Evolutionary conservation across 169 alveolate genomes (phyloP).

Genomic region (Neospora caninum): DNA sequence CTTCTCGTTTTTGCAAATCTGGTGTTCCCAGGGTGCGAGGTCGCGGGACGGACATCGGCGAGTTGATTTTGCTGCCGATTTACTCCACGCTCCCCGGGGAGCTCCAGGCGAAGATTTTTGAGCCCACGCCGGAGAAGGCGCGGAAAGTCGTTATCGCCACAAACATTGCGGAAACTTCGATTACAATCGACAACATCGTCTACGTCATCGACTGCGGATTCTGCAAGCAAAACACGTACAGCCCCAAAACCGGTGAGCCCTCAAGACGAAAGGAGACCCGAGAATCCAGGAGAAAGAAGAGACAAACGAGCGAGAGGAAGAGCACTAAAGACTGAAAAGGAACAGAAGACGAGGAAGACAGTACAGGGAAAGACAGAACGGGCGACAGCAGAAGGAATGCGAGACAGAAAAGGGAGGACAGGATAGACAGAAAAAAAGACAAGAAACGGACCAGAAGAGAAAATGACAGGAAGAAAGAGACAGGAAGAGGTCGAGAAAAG

Average conservation of each 20-base stretch:
- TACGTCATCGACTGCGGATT: slow-evolving; percentile 95
- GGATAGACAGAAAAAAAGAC: too few relatives aligned
- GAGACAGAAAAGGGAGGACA: neutral
- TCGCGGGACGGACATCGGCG: slow-evolving; percentile 93
- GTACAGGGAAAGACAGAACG: neutral
- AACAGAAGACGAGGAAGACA: neutral
- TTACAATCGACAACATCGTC: slow-evolving; percentile 98
- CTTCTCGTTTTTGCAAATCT: neutral
- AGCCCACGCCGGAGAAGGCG: slow-evolving; percentile 86
- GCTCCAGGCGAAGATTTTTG: slow-evolving; percentile 97
- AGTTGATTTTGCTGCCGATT: slow-evolving; percentile 95
- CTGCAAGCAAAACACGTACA: slow-evolving; percentile 96
- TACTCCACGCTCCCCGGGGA: slow-evolving; percentile 99
- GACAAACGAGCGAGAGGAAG: neutral
- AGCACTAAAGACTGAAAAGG: neutral
- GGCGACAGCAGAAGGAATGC: neutral
- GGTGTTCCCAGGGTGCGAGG: slow-evolving; percentile 76
- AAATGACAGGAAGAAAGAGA: neutral
- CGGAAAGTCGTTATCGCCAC: slow-evolving; percentile 98
- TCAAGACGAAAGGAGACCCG: too few relatives aligned
- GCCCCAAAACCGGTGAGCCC: slow-evolving; percentile 95
- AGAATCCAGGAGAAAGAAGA: neutral
- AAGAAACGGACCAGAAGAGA: neutral
- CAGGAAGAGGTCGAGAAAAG: neutral
- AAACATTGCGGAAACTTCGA: slow-evolving; percentile 99